These are phyloP conservation scores for Plasmodium coatneyi DNA, from an alignment of 169 alveolate genomes.

Conservation along the genomic window DNA sequence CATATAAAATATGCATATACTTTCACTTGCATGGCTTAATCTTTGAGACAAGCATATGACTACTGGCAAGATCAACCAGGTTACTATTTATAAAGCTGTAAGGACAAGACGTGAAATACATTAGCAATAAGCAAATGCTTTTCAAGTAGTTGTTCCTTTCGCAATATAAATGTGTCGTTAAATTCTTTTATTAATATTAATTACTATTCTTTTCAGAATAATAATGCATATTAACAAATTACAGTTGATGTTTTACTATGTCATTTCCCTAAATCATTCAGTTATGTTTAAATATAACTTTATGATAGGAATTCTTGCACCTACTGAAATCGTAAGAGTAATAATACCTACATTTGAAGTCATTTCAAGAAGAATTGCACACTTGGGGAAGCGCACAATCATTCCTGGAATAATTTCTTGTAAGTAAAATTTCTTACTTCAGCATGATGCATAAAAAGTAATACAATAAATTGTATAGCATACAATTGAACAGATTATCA, in stretches of 20 bases:
- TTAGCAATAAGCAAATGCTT: background rate
- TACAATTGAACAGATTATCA: background rate
- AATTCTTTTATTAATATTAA: background rate
- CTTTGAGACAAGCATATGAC: conserved; percentile 97
- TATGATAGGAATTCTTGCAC: background rate
- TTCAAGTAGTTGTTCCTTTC: background rate
- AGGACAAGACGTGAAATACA: background rate
- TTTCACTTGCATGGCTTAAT: conserved; percentile 96
- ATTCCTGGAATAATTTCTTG: background rate
- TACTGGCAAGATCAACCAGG: conserved; percentile 99
- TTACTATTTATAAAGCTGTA: conserved; percentile 53
- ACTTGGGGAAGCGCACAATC: background rate
- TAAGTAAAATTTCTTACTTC: background rate
- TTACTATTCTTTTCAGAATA: background rate
- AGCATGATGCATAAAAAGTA: background rate
- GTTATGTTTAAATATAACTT: background rate
- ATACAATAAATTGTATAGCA: background rate
- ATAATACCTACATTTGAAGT: background rate
- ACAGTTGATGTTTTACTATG: background rate
- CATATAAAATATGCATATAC: conserved; percentile 78
- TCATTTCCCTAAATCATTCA: background rate
- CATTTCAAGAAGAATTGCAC: background rate
- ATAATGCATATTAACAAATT: background rate
- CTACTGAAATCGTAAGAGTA: background rate
- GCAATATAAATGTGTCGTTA: background rate